Percentiles rank a stretch among this genome's conserved stretches.
These are phyloP conservation scores for Collybia mongolica DNA, from an alignment of 768 basidiomycete genomes.

Conservation along the genomic window DNA sequence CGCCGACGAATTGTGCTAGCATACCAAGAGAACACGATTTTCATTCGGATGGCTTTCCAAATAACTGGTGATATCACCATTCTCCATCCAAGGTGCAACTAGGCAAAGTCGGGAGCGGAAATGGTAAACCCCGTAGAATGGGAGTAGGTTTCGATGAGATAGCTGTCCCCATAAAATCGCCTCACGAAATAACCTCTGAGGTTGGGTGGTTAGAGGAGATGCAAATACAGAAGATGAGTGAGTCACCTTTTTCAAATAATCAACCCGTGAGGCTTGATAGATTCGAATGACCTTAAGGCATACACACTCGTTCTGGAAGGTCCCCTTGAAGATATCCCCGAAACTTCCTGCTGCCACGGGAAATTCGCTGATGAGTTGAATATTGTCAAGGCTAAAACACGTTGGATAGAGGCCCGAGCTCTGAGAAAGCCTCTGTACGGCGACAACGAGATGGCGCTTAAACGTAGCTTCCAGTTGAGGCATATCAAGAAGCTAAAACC, in stretches of 20 bases:
- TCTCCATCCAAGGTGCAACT: slow-evolving; percentile 13
- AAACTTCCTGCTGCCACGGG: slow-evolving; percentile 8
- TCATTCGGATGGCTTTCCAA: not conserved
- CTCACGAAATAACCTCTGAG: slow-evolving; percentile 3
- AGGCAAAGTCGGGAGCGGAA: slow-evolving; percentile 1
- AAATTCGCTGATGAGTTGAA: not conserved
- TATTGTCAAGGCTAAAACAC: slow-evolving; percentile 1
- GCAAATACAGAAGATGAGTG: not conserved
- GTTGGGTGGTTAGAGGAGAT: not conserved
- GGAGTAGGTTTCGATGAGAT: slow-evolving; percentile 8
- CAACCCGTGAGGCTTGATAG: slow-evolving; percentile 16
- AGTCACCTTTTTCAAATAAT: slow-evolving; percentile 21
- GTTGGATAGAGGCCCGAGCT: slow-evolving; percentile 3
- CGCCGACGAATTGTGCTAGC: not conserved
- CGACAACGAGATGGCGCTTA: slow-evolving; percentile 6
- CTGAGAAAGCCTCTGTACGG: slow-evolving; percentile 6
- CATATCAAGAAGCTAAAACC: not conserved
- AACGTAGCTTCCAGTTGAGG: not conserved
- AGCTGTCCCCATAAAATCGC: slow-evolving; percentile 12
- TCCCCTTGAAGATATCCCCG: slow-evolving; percentile 8
- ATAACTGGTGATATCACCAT: slow-evolving; percentile 5
- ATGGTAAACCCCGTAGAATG: slow-evolving; percentile 8
- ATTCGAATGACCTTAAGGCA: slow-evolving; percentile 17
- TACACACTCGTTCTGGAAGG: not conserved
- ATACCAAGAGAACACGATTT: slow-evolving; percentile 3